Conservation (phyloP, 176 grass and related monocot species). For the Triticum aestivum region IWGSC_CS_RefSeq_v2.1 NC_057807.1:495621312-495621811, state of each 20-base stretch:
- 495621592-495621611: neutral
- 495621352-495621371: conserved; percentile 90
- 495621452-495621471: conserved; percentile 61
- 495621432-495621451: conserved; percentile 93
- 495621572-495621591: neutral
- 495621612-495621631: neutral
- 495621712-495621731: neutral
- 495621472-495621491: conserved; percentile 46
- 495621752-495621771: neutral
- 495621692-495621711: neutral
- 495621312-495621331: neutral
- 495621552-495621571: neutral
- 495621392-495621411: conserved; percentile 72
- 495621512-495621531: conserved; percentile 89
- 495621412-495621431: conserved; percentile 91
- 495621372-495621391: conserved; percentile 57
- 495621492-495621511: conserved; percentile 80
- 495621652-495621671: neutral
- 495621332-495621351: conserved; percentile 76
- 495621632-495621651: neutral
- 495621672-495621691: neutral
- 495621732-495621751: conserved; percentile 14
- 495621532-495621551: conserved; percentile 56
- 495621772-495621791: neutral
- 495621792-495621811: neutral